These are phyloP conservation scores for Dioscorea cayenensis DNA, from an alignment of 116 monocot genomes.

Conservation along the genomic window DNA sequence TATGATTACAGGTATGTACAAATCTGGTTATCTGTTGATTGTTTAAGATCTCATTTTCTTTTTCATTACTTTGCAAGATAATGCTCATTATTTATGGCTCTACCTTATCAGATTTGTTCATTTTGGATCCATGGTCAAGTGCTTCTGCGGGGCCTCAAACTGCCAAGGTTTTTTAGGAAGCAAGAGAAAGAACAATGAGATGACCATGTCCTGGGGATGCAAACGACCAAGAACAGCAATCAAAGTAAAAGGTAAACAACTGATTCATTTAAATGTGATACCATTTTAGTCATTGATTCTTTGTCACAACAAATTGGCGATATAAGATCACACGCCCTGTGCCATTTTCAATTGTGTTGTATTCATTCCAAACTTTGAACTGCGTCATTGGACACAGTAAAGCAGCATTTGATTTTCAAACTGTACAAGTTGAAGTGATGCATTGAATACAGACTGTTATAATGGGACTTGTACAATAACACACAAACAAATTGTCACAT, in stretches of 20 bases:
- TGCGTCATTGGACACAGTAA: too few species aligned
- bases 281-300: slow-evolving; percentile 1
- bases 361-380: too few species aligned
- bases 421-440: too few species aligned
- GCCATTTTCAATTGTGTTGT: too few species aligned
- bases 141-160: slow-evolving; percentile 68
- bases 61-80: neutral
- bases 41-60: too few species aligned
- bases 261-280: neutral
- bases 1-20: slow-evolving; percentile 90
- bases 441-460: too few species aligned
- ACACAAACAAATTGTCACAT: too few species aligned
- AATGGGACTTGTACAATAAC: too few species aligned
- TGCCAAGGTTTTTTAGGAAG: slow-evolving; percentile 90
- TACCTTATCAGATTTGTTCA: slow-evolving; percentile 66
- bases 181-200: slow-evolving; percentile 34
- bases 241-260: neutral
- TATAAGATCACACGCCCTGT: neutral
- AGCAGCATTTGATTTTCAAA: too few species aligned
- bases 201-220: slow-evolving; percentile 18
- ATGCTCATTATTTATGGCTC: neutral
- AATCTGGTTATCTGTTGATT: neutral
- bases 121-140: slow-evolving; percentile 79
- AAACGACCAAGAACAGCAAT: slow-evolving; percentile 24
- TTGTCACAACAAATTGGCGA: neutral